These are phyloP conservation scores for Laetiporus sulphureus DNA, from an alignment of 1,284 basidiomycete species.

Conservation along the genomic window DNA sequence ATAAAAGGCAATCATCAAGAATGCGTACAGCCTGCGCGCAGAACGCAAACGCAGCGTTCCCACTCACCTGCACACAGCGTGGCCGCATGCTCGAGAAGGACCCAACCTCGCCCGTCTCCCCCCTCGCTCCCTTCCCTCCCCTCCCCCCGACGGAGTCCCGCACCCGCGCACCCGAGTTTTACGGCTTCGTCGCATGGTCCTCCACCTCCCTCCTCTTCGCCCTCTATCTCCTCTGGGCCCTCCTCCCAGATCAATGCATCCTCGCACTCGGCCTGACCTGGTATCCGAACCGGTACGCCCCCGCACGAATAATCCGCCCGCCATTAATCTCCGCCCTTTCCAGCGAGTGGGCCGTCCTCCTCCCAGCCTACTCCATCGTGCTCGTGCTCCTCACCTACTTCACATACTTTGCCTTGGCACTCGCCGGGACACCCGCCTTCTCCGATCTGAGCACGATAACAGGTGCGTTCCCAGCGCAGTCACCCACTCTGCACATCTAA, in stretches of 20 bases:
- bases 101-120: slow-evolving; percentile 46
- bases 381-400: slow-evolving; percentile 73
- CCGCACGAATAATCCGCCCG: slow-evolving; percentile 1
- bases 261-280: slow-evolving; percentile 63
- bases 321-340: slow-evolving; percentile 15
- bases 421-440: slow-evolving; percentile 67
- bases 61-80: neutral
- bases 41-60: too few relatives aligned
- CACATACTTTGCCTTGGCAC: slow-evolving; percentile 69
- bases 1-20: slow-evolving; percentile 6
- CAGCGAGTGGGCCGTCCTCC: slow-evolving; percentile 81
- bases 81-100: slow-evolving; percentile 12
- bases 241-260: slow-evolving; percentile 49
- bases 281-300: slow-evolving; percentile 79
- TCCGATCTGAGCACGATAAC: slow-evolving; percentile 58
- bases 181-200: slow-evolving; percentile 82
- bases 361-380: slow-evolving; percentile 78
- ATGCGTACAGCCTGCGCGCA: slow-evolving; percentile 6
- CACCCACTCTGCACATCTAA: neutral
- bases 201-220: slow-evolving; percentile 69
- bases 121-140: slow-evolving; percentile 46
- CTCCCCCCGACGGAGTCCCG: slow-evolving; percentile 35
- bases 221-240: slow-evolving; percentile 64
- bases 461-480: slow-evolving; percentile 19
- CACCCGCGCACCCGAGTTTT: slow-evolving; percentile 74